Percentiles rank a stretch among this genome's conserved stretches.
phyloP scores from a whole-genome alignment of 129 eudicot species.

The Flaveria linearis region DNA sequence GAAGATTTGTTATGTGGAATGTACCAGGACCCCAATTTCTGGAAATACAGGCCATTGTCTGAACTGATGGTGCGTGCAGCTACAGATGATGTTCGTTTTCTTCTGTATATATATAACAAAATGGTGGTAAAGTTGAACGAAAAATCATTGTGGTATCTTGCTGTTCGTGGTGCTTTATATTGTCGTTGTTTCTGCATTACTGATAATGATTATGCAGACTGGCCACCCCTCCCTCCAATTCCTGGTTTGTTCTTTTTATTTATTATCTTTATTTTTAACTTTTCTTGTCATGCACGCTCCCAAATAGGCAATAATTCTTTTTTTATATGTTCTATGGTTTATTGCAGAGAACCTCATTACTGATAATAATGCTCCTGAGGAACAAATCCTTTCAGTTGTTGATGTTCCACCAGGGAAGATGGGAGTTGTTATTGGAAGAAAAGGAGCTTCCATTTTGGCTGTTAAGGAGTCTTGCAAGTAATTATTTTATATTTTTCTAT shows the following conservation, averaged over 20 bases:
- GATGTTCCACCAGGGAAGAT: slow-evolving; percentile 93
- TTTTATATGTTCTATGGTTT: background rate
- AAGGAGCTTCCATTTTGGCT: slow-evolving; percentile 78
- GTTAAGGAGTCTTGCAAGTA: slow-evolving; percentile 93
- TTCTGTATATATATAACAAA: slow-evolving; percentile 71
- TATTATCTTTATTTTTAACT: background rate
- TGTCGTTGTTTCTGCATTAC: slow-evolving; percentile 84
- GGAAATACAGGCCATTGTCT: slow-evolving; percentile 91
- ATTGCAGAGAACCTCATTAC: slow-evolving; percentile 51
- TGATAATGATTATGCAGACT: slow-evolving; percentile 66
- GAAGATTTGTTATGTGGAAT: slow-evolving; percentile 25
- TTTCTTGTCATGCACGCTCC: background rate
- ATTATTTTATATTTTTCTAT: background rate
- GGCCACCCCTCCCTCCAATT: slow-evolving; percentile 84
- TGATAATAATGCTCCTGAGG: slow-evolving; percentile 53
- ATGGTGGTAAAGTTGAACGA: slow-evolving; percentile 77
- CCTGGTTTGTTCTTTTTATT: slow-evolving; percentile 53
- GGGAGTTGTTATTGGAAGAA: slow-evolving; percentile 85
- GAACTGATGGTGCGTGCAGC: slow-evolving; percentile 94
- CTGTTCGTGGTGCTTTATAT: slow-evolving; percentile 85
- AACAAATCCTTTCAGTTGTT: slow-evolving; percentile 76
- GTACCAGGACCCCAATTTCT: slow-evolving; percentile 86
- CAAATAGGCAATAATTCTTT: background rate
- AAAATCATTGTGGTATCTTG: slow-evolving; percentile 82
- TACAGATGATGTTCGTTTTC: slow-evolving; percentile 97